Base-by-base conservation (phyloP, 345 rosid genomes). In the Eucalyptus sp. region DNA sequence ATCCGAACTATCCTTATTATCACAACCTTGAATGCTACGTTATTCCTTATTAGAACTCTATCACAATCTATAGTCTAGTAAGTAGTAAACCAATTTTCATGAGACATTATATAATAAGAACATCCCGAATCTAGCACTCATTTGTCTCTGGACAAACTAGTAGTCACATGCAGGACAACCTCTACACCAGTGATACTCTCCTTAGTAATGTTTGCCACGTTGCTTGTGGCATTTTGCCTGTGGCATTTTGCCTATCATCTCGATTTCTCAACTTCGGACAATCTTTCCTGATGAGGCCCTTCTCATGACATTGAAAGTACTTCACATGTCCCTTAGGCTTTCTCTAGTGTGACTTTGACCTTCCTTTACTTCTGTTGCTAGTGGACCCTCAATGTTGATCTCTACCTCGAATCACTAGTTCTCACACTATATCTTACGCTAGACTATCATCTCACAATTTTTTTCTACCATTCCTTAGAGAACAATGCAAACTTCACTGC, bases 61-160 rank as follows among this genome's bases (percentile, higher is more conserved):
- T 6, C 31, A 60, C 0, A 0, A 27, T 60, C 0, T 27, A 29
- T 0, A 60, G 8, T 60, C 31, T 60, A 10, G 3, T 27, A 60
- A 27, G 31, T 27, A 60, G 16, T 27, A 60, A 60, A 27, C 14
- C 31, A 60, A 1, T 27, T 60, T 13, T 6, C n/a, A 60, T 12
- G 14, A 60, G 68, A 0, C 2, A 0, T 60, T 13, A 27, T 60
- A 60, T 60, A 16, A 60, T 60, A 60, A 60, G 68, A 60, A 27
- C 31, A 60, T 13, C 7, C 6, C 68, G 0, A 60, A 60, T 27
- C 1, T 27, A 27, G 31, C 66, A 27, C 14, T 4, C 3, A 27
- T 60, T 60, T 27, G 14, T 60, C 16, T 27, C 4, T 3, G 0
- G 4, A 60, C 31, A 13, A 60, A 60, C 15, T 27, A 60, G 31